Conservation (phyloP, 768 basidiomycete genomes). For the Podaxis sp. region DNA sequence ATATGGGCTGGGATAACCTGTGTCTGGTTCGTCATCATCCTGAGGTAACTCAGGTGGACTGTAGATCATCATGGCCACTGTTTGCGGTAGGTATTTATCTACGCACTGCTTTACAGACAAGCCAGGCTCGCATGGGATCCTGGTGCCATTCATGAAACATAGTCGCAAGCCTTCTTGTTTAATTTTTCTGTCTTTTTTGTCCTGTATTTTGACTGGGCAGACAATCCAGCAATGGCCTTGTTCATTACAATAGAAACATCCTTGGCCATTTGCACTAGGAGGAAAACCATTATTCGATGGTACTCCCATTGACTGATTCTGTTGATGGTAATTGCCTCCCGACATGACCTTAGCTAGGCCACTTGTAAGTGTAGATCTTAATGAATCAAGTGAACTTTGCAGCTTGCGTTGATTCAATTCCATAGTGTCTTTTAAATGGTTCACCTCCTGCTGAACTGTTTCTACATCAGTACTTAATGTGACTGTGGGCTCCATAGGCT, state of each 20-base stretch:
- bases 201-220: neutral
- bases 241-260: conserved; percentile 6
- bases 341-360: too few species aligned
- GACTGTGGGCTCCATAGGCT: too few species aligned
- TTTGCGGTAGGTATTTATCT: neutral
- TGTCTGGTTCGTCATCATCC: neutral
- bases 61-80: neutral
- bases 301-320: too few species aligned
- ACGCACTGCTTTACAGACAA: neutral
- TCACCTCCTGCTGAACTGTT: too few species aligned
- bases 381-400: too few species aligned
- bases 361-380: too few species aligned
- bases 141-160: neutral
- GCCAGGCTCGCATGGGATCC: neutral
- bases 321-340: too few species aligned
- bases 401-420: too few species aligned
- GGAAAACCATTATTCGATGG: too few species aligned
- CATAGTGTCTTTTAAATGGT: too few species aligned
- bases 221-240: neutral
- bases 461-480: too few species aligned
- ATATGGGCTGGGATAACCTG: neutral
- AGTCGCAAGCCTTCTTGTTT: neutral
- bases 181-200: conserved; percentile 2
- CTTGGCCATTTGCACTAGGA: too few species aligned
- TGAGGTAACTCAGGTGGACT: neutral